phyloP scores from a whole-genome alignment of 495 filamentous ascomycete species.

The Penicillium mononematosum region DNA sequence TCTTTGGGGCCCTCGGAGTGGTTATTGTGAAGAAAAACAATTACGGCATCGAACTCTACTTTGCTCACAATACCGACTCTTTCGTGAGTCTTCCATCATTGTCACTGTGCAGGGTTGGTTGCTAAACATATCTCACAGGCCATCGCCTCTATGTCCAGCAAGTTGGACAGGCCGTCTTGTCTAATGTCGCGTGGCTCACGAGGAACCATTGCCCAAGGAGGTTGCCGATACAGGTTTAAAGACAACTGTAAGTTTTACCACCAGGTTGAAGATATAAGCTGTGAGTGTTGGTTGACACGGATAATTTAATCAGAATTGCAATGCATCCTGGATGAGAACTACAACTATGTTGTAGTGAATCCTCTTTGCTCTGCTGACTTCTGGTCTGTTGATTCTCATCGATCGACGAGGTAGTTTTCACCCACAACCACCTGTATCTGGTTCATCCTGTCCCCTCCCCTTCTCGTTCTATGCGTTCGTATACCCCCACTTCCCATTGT shows the following conservation, averaged over 20 bases:
- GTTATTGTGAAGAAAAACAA: constrained; percentile 77
- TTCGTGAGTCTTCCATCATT: constrained; percentile 53
- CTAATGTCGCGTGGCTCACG: constrained; percentile 74
- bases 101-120: too few relatives aligned
- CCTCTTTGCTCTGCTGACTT: neutral
- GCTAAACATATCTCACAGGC: constrained; percentile 49
- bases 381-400: neutral
- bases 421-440: neutral
- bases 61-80: constrained; percentile 90
- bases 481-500: neutral
- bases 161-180: constrained; percentile 65
- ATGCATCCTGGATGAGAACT: neutral
- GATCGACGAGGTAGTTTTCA: neutral
- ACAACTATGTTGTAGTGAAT: neutral
- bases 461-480: neutral
- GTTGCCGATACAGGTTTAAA: constrained; percentile 17
- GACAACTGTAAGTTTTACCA: neutral
- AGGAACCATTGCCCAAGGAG: constrained; percentile 44
- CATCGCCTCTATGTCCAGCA: constrained; percentile 78
- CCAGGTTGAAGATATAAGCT: neutral
- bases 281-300: neutral
- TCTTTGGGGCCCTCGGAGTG: constrained; percentile 75
- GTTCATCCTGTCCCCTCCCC: neutral
- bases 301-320: neutral
- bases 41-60: constrained; percentile 72